Percentiles rank a stretch among this genome's conserved stretches.
Evolutionary conservation across 2,329 filamentous ascomycete genomes (phyloP).

Genomic region (Nannizziopsis arthrosporioides): DNA sequence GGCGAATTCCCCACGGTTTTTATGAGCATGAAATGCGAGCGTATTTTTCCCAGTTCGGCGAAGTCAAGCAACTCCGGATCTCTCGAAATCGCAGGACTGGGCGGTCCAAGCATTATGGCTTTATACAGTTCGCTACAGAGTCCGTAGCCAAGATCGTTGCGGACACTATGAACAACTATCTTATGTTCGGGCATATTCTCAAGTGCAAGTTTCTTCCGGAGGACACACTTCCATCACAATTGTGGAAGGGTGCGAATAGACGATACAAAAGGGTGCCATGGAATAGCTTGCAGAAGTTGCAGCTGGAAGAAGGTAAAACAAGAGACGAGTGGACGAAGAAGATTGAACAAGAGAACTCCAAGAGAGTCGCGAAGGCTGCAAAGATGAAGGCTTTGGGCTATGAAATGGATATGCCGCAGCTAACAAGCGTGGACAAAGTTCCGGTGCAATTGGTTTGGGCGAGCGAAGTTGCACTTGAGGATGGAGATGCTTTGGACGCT

Average conservation of each 20-base stretch:
- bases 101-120: slow-evolving; percentile 84
- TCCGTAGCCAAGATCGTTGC: slow-evolving; percentile 85
- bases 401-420: slow-evolving; percentile 60
- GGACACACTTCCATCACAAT: slow-evolving; percentile 63
- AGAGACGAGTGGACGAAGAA: slow-evolving; percentile 69
- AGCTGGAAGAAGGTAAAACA: slow-evolving; percentile 59
- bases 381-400: slow-evolving; percentile 74
- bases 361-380: slow-evolving; percentile 55
- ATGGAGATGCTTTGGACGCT: slow-evolving; percentile 7
- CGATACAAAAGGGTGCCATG: slow-evolving; percentile 81
- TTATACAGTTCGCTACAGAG: slow-evolving; percentile 69
- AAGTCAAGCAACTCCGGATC: slow-evolving; percentile 64
- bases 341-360: slow-evolving; percentile 60
- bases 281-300: slow-evolving; percentile 70
- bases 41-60: slow-evolving; percentile 90
- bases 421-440: slow-evolving; percentile 53
- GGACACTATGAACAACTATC: slow-evolving; percentile 95
- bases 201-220: slow-evolving; percentile 70
- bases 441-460: slow-evolving; percentile 31
- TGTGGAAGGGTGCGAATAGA: slow-evolving; percentile 84
- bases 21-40: slow-evolving; percentile 90
- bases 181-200: slow-evolving; percentile 86
- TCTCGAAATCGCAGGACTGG: slow-evolving; percentile 89
- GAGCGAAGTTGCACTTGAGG: slow-evolving; percentile 14
- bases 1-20: slow-evolving; percentile 84